Conservation (phyloP, 1,284 basidiomycete genomes). For the Tylopilus sp. region DNA sequence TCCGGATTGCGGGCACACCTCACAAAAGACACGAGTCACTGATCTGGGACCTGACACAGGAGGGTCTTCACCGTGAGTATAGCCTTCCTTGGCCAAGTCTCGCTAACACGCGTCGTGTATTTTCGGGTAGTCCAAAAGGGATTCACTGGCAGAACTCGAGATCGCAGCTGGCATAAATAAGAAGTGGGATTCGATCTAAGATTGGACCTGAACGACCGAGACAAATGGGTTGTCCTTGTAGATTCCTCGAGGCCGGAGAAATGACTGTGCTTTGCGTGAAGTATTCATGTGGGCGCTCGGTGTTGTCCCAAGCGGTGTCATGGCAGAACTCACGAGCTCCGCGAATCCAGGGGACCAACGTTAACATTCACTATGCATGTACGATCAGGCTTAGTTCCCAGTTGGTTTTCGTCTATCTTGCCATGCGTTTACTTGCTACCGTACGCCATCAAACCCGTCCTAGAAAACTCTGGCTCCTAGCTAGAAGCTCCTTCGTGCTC, state of each 20-base stretch:
- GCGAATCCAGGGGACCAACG: conserved; percentile 34
- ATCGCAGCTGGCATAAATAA: conserved; percentile 21
- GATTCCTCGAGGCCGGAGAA: conserved; percentile 29
- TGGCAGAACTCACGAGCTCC: conserved; percentile 34
- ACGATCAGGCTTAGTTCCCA: conserved; percentile 37
- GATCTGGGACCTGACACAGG: conserved; percentile 15
- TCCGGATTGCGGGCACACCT: conserved; percentile 23
- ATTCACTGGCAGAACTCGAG: too few relatives aligned
- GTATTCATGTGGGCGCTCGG: conserved; percentile 29
- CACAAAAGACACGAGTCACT: conserved; percentile 24
- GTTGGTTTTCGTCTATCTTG: conserved; percentile 27
- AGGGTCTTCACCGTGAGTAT: conserved; percentile 30
- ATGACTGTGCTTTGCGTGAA: conserved; percentile 22
- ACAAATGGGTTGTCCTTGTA: conserved; percentile 19
- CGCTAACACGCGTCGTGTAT: conserved; percentile 28
- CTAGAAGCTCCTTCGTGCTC: conserved; percentile 15
- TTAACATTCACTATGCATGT: conserved; percentile 26
- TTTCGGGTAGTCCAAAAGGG: conserved; percentile 30
- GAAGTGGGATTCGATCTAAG: conserved; percentile 28
- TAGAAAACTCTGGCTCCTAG: conserved; percentile 28
- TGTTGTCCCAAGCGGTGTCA: conserved; percentile 33
- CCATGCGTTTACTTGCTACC: conserved; percentile 37
- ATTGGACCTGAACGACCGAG: conserved; percentile 20
- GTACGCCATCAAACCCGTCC: conserved; percentile 28
- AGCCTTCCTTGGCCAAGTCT: conserved; percentile 33